phyloP scores from a whole-genome alignment of 495 filamentous ascomycete genomes.

The Penicillium pulvis region DNA sequence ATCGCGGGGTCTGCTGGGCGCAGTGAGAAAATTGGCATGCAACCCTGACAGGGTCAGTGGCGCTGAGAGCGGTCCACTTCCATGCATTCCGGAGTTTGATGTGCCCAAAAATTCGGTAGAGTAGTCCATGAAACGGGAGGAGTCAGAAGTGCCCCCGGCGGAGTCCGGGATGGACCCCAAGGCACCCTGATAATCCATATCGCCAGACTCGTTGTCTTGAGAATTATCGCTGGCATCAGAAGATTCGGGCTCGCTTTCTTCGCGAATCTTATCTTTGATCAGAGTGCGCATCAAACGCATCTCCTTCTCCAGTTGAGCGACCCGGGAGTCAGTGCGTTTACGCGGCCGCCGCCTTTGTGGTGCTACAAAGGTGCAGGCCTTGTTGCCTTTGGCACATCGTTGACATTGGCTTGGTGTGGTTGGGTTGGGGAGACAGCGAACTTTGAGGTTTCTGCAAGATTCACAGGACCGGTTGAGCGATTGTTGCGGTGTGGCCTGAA shows the following conservation, averaged over 20 bases:
- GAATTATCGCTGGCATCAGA: conserved; percentile 30
- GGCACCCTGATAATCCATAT: conserved; percentile 21
- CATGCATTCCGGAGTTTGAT: conserved; percentile 22
- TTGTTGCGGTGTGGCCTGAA: conserved; percentile 26
- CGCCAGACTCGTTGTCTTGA: conserved; percentile 25
- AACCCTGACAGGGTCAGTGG: conserved; percentile 22
- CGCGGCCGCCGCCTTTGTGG: conserved; percentile 75
- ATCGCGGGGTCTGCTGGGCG: conserved; percentile 10
- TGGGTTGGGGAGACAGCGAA: conserved; percentile 75
- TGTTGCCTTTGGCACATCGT: conserved; percentile 76
- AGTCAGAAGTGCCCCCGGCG: conserved; percentile 24
- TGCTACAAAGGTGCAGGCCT: conserved; percentile 74
- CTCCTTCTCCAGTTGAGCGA: conserved; percentile 87
- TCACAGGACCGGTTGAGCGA: conserved; percentile 75
- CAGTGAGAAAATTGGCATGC: conserved; percentile 20
- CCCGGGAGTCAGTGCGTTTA: conserved; percentile 82
- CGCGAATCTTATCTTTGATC: conserved; percentile 39
- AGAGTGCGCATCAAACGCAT: conserved; percentile 65
- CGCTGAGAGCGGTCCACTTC: conserved; percentile 17
- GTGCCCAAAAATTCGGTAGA: conserved; percentile 29
- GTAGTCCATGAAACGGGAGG: conserved; percentile 28
- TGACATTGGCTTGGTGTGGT: conserved; percentile 65
- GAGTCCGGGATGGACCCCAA: conserved; percentile 25
- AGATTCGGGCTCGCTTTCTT: conserved; percentile 38
- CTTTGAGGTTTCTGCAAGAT: conserved; percentile 81